Base-by-base conservation (phyloP, 2,329 filamentous ascomycete genomes). In the Trichoderma sp. region DNA sequence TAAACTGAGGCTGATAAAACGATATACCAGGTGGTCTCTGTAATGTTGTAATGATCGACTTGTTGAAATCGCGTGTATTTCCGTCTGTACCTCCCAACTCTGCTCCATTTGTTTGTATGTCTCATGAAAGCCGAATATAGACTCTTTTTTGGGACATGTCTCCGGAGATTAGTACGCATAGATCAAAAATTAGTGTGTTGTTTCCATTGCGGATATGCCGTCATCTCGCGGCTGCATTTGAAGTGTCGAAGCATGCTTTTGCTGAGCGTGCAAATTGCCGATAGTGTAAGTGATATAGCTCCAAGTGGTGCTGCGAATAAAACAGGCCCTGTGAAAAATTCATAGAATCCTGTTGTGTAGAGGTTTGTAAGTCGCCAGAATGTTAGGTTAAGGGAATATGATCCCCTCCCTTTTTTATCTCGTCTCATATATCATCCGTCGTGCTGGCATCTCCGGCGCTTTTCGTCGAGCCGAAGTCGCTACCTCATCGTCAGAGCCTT, bases 401-500 rank as follows among this genome's bases (percentile, higher is more conserved):
- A 12, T 35, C 18, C n/a, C 16, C 3, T 18, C 33, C 45, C 29
- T 2, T 5, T 72, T 38, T 27, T 75, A 69, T 63, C 63, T 69
- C 62, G 74, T 65, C 18, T 63, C 60, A 9, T 56, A 60, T 31
- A 64, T 18, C 50, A 65, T 35, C 18, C 63, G 75, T 21, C 75
- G 60, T 24, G 60, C 38, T 59, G 63, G 72, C 38, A 33, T 66
- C 9, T 76, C 76, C 31, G 74, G 62, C 35, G 68, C 68, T 66
- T 74, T 74, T 69, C 77, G 76, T 60, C 76, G 75, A n/a, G 75
- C 56, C 9, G 65, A 38, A n/a, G 64, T 72, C 16, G 78, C 75
- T n/a, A 79, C 79, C 21, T 80, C 75, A 53, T 82, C 82, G 21
- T 77, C 80, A 63, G 80, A 80, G n/a, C 80, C 81, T 21, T 85